A percentile compares a stretch with the other conserved stretches of the same genome.
phyloP scores from a whole-genome alignment of 1,139 yeast genomes.

The Nadsonia starkeyi-henricii region DNA sequence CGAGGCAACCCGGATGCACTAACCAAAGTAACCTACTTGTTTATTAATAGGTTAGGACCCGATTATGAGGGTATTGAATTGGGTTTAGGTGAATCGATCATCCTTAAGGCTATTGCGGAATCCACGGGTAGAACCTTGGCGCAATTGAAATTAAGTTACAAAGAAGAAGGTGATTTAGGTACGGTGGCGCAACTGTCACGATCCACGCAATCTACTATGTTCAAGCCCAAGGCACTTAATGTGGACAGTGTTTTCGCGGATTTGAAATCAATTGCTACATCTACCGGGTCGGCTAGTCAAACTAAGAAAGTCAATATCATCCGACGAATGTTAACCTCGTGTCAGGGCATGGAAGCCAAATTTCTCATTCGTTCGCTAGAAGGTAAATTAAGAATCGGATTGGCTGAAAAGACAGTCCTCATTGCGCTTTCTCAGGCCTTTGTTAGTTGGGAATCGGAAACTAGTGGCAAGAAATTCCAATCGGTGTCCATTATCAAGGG shows the following conservation, averaged over 20 bases:
- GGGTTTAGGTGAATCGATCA: conserved; percentile 80
- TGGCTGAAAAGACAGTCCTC: conserved; percentile 86
- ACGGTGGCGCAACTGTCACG: conserved; percentile 75
- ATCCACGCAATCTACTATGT: conserved; percentile 82
- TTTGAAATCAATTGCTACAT: conserved; percentile 61
- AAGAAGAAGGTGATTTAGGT: conserved; percentile 81
- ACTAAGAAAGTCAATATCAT: conserved; percentile 60
- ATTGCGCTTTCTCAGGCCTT: conserved; percentile 77
- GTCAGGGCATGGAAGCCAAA: conserved; percentile 82
- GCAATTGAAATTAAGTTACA: conserved; percentile 62
- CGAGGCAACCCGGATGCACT: conserved; percentile 44
- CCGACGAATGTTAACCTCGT: conserved; percentile 72
- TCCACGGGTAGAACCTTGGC: conserved; percentile 70
- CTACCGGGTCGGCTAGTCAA: conserved; percentile 80
- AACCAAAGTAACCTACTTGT: conserved; percentile 62
- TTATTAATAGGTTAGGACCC: conserved; percentile 83
- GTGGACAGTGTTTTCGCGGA: conserved; percentile 59
- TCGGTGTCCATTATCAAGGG: conserved; percentile 28
- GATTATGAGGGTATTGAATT: conserved; percentile 89
- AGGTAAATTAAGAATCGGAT: conserved; percentile 82
- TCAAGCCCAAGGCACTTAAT: conserved; percentile 72
- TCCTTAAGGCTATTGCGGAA: conserved; percentile 79
- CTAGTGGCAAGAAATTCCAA: conserved; percentile 17
- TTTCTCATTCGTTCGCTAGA: conserved; percentile 80
- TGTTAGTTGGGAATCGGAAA: conserved; percentile 38